phyloP scores from a whole-genome alignment of 2,329 filamentous ascomycete species.

The Elsinoe necatrix region DNA sequence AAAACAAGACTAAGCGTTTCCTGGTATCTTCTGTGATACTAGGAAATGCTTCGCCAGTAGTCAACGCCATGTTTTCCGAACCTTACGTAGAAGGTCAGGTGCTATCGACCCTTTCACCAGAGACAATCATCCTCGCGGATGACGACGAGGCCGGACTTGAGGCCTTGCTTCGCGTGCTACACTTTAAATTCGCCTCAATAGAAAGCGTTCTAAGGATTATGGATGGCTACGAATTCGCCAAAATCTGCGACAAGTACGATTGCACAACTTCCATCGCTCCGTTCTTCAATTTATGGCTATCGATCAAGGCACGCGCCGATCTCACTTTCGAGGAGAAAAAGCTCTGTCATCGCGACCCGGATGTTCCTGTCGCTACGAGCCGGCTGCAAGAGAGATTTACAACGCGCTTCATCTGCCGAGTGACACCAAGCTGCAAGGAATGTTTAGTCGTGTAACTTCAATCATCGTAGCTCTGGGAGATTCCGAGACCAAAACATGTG shows the following conservation, averaged over 20 bases:
- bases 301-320: neutral
- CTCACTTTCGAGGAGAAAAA: neutral
- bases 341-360: too few relatives aligned
- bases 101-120: neutral
- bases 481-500: too few relatives aligned
- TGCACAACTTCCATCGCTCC: neutral
- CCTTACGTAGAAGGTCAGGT: neutral
- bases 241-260: constrained; percentile 6
- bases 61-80: neutral
- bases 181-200: neutral
- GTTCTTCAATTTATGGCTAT: neutral
- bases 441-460: too few relatives aligned
- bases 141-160: neutral
- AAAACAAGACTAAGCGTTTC: neutral
- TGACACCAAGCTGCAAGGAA: too few relatives aligned
- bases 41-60: neutral
- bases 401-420: too few relatives aligned
- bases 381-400: too few relatives aligned
- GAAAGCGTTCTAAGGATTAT: neutral
- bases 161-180: neutral
- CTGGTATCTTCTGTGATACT: neutral
- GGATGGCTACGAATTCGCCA: neutral
- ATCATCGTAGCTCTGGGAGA: too few relatives aligned
- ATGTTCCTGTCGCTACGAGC: too few relatives aligned
- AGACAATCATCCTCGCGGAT: neutral